These are phyloP conservation scores for Dothistroma septosporum DNA, from an alignment of 2,329 filamentous ascomycete genomes.

Conservation along the genomic window DNA sequence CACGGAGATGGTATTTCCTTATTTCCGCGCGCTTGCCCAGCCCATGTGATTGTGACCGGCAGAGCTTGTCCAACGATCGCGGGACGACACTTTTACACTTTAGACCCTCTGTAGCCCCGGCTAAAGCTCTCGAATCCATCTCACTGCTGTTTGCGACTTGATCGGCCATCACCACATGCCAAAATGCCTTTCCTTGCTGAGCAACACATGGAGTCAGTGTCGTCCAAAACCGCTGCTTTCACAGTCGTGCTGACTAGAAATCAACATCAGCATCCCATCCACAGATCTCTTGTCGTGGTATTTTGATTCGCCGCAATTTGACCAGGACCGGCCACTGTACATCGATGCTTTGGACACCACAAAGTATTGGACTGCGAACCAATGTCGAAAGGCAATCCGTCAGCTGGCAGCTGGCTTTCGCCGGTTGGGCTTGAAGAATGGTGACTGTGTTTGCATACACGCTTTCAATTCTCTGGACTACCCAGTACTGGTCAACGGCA, in stretches of 20 bases:
- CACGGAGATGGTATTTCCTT: background rate
- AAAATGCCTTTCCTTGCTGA: conserved; percentile 20
- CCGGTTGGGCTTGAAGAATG: conserved; percentile 43
- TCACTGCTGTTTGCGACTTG: background rate
- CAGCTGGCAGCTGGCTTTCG: conserved; percentile 49
- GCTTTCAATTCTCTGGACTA: conserved; percentile 41
- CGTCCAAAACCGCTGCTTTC: background rate
- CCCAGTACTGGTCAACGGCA: conserved; percentile 22
- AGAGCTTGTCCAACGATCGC: background rate
- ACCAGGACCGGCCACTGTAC: conserved; percentile 49
- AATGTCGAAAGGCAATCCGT: conserved; percentile 43
- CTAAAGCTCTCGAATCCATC: background rate
- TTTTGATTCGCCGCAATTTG: conserved; percentile 46
- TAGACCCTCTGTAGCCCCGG: background rate
- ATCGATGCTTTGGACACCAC: conserved; percentile 40
- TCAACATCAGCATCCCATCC: conserved; percentile 36
- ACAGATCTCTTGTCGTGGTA: conserved; percentile 52
- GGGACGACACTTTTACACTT: background rate
- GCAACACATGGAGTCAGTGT: conserved; percentile 16
- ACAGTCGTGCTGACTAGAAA: background rate
- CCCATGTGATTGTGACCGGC: background rate
- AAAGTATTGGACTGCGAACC: conserved; percentile 42
- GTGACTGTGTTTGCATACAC: conserved; percentile 51
- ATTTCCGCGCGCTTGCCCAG: background rate
- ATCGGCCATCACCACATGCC: background rate